Percentiles rank a stretch among this genome's conserved stretches.
Evolutionary conservation across 176 grass and related monocot genomes (phyloP).

Genomic region (Thalia dealbata): DNA sequence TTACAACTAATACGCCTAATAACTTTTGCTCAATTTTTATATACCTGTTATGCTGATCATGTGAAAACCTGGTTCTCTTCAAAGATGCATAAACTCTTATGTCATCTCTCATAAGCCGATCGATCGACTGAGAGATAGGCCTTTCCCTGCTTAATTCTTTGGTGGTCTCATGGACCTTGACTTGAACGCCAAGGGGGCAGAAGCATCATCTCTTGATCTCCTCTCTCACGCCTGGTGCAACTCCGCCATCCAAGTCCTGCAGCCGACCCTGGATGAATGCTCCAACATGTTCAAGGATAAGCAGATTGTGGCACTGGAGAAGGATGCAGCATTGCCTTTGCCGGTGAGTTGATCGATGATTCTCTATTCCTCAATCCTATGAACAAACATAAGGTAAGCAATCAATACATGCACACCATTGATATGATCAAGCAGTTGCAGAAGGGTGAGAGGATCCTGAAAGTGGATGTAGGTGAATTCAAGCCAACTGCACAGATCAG

Average conservation of each 20-base stretch:
- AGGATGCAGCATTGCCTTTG: slow-evolving; percentile 13
- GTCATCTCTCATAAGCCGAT: neutral
- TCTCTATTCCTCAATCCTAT: neutral
- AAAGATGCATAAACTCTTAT: slow-evolving; percentile 6
- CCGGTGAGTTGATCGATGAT: slow-evolving; percentile 33
- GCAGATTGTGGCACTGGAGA: slow-evolving; percentile 32
- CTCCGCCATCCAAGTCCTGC: slow-evolving; percentile 71
- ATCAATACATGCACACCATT: slow-evolving; percentile 20
- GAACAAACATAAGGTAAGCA: neutral
- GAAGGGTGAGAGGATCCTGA: slow-evolving; percentile 48
- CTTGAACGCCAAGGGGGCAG: slow-evolving; percentile 15
- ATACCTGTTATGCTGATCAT: neutral
- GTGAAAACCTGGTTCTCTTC: slow-evolving; percentile 8
- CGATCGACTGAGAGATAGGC: neutral
- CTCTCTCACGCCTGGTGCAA: slow-evolving; percentile 79
- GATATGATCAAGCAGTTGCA: slow-evolving; percentile 26
- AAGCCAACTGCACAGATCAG: slow-evolving; percentile 44
- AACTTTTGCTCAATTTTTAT: neutral
- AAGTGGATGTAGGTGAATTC: slow-evolving; percentile 34
- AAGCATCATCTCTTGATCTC: slow-evolving; percentile 25
- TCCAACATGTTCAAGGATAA: slow-evolving; percentile 56
- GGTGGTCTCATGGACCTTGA: slow-evolving; percentile 33
- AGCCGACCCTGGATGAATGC: slow-evolving; percentile 33
- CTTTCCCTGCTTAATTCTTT: neutral
- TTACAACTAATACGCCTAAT: neutral